Evolutionary conservation across 2,329 filamentous ascomycete species (phyloP).

Genomic region (Zymoseptoria ardabiliae): DNA sequence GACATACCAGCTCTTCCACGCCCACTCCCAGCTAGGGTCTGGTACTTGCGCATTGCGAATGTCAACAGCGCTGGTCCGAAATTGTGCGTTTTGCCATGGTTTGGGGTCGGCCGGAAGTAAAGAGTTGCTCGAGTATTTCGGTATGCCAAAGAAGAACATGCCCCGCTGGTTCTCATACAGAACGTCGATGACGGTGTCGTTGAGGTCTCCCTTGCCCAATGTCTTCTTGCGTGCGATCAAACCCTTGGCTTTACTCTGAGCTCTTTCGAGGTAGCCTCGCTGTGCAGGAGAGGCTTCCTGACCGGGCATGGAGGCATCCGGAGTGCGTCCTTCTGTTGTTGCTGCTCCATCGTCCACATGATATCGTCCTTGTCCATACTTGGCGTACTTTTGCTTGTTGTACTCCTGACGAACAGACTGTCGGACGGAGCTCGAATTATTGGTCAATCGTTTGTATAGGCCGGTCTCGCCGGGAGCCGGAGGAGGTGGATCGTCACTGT

Average conservation of each 20-base stretch:
- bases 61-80: slow-evolving; percentile 54
- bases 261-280: slow-evolving; percentile 25
- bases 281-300: slow-evolving; percentile 17
- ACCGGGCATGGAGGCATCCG: slow-evolving; percentile 9
- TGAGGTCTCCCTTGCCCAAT: slow-evolving; percentile 27
- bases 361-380: slow-evolving; percentile 28
- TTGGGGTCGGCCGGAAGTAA: slow-evolving; percentile 78
- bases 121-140: slow-evolving; percentile 81
- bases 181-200: slow-evolving; percentile 62
- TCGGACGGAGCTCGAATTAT: slow-evolving; percentile 21
- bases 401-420: slow-evolving; percentile 25
- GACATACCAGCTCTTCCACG: slow-evolving; percentile 63
- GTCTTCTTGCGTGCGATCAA: slow-evolving; percentile 28
- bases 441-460: slow-evolving; percentile 22
- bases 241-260: slow-evolving; percentile 23
- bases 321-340: neutral
- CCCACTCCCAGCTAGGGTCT: slow-evolving; percentile 93
- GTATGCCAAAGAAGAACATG: slow-evolving; percentile 77
- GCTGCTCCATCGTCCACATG: slow-evolving; percentile 15
- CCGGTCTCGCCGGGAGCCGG: slow-evolving; percentile 9
- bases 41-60: slow-evolving; percentile 86
- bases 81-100: slow-evolving; percentile 66
- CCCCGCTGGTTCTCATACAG: slow-evolving; percentile 95
- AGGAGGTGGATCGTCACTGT: slow-evolving; percentile 19
- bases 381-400: slow-evolving; percentile 30